phyloP scores from a whole-genome alignment of 306 rosid species.

The Vachellia collinsii region DNA sequence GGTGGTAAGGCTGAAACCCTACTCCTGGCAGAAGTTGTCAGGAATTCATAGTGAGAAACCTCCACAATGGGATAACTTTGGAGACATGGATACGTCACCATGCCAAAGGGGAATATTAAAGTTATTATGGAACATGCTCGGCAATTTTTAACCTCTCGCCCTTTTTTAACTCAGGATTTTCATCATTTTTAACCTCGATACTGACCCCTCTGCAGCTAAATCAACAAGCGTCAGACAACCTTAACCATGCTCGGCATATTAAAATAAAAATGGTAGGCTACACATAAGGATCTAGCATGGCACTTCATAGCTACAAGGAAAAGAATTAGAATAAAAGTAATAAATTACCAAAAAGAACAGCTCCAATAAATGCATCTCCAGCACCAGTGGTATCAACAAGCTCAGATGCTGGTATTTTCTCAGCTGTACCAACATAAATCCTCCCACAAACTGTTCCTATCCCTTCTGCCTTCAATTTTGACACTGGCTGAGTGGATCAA shows the following conservation, averaged over 20 bases:
- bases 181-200: too few relatives aligned
- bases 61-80: slow-evolving; percentile 8
- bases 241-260: neutral
- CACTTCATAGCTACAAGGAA: slow-evolving; percentile 11
- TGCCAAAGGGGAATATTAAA: slow-evolving; percentile 15
- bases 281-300: slow-evolving; percentile 8
- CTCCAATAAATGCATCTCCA: slow-evolving; percentile 98
- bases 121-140: too few relatives aligned
- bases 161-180: too few relatives aligned
- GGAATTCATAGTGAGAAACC: neutral
- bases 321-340: slow-evolving; percentile 26
- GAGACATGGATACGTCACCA: slow-evolving; percentile 2
- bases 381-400: slow-evolving; percentile 95
- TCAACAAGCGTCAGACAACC: slow-evolving; percentile 8
- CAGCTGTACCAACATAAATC: slow-evolving; percentile 82
- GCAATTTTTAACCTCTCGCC: too few relatives aligned
- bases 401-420: slow-evolving; percentile 76
- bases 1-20: slow-evolving; percentile 15
- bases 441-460: slow-evolving; percentile 75
- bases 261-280: neutral
- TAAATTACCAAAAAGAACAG: slow-evolving; percentile 78
- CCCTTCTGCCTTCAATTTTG: slow-evolving; percentile 78
- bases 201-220: neutral
- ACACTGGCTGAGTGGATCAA: slow-evolving; percentile 60
- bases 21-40: slow-evolving; percentile 15